These are phyloP conservation scores for Cyberlindnera meyerae DNA, from an alignment of 805 yeast species.

Conservation along the genomic window DNA sequence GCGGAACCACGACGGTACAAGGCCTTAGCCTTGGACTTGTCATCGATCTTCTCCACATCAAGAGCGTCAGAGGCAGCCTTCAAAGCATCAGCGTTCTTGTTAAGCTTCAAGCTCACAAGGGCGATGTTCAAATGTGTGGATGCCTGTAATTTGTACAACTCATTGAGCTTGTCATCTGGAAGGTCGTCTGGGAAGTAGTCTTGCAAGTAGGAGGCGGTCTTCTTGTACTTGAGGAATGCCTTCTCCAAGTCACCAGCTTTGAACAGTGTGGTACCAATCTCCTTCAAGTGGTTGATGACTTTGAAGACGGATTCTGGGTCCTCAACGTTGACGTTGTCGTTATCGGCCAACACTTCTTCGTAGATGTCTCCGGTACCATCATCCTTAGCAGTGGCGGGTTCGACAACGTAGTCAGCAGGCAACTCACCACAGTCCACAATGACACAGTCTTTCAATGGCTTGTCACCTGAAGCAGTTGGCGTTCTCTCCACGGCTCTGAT, in stretches of 20 bases:
- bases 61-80: conserved; percentile 63
- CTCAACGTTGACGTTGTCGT: conserved; percentile 54
- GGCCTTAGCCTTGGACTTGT: conserved; percentile 77
- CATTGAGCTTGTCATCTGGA: conserved; percentile 46
- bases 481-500: conserved; percentile 74
- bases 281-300: conserved; percentile 64
- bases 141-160: conserved; percentile 49
- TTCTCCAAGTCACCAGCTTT: conserved; percentile 54
- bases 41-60: conserved; percentile 49
- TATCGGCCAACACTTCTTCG: conserved; percentile 73
- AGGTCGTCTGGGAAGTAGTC: conserved; percentile 74
- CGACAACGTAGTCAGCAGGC: conserved; percentile 49
- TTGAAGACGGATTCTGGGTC: conserved; percentile 61
- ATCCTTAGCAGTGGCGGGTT: conserved; percentile 41
- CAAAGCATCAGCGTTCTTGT: conserved; percentile 49
- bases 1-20: conserved; percentile 82
- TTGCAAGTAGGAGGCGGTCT: conserved; percentile 63
- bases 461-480: conserved; percentile 61
- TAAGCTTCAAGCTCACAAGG: conserved; percentile 62
- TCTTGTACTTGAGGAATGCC: conserved; percentile 65
- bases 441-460: conserved; percentile 64
- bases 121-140: conserved; percentile 71
- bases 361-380: conserved; percentile 85
- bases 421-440: conserved; percentile 78
- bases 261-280: conserved; percentile 70